Evolutionary conservation across 495 filamentous ascomycete genomes (phyloP).

Genomic region (Bryoglossum gracile): DNA sequence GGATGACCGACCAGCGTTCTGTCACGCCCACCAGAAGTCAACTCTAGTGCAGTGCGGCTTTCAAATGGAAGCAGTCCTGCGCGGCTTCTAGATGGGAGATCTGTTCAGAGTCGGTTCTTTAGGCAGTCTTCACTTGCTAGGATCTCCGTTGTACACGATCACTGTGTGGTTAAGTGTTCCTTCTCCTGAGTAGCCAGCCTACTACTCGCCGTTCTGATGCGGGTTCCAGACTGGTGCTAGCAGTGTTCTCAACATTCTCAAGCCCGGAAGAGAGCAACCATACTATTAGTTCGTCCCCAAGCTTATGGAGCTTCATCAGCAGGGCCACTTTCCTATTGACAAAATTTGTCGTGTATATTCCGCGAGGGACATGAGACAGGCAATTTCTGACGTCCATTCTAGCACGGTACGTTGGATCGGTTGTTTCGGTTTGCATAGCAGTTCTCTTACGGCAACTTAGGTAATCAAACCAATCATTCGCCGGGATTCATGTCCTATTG

Average conservation of each 20-base stretch:
- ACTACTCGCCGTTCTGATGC: slow-evolving; percentile 35
- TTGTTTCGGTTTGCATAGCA: not conserved
- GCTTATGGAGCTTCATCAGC: slow-evolving; percentile 31
- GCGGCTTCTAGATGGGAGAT: slow-evolving; percentile 22
- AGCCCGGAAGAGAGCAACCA: slow-evolving; percentile 20
- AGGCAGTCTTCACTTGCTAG: slow-evolving; percentile 35
- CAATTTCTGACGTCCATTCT: slow-evolving; percentile 32
- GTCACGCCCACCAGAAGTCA: slow-evolving; percentile 26
- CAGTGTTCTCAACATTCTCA: slow-evolving; percentile 32
- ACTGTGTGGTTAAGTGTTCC: slow-evolving; percentile 29
- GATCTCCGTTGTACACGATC: slow-evolving; percentile 29
- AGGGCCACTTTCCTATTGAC: slow-evolving; percentile 35
- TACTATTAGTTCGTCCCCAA: slow-evolving; percentile 31
- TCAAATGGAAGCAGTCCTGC: slow-evolving; percentile 7
- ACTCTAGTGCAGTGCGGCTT: slow-evolving; percentile 26
- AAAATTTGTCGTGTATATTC: slow-evolving; percentile 38
- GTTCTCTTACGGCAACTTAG: not conserved
- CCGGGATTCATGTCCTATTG: not conserved
- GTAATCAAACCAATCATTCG: not conserved
- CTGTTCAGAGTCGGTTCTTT: slow-evolving; percentile 34
- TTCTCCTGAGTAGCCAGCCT: slow-evolving; percentile 25
- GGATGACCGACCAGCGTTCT: slow-evolving; percentile 26
- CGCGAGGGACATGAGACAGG: slow-evolving; percentile 33
- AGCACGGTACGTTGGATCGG: slow-evolving; percentile 23
- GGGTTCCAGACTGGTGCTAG: slow-evolving; percentile 35